Percentiles rank a stretch among this genome's conserved stretches.
Evolutionary conservation across 805 yeast species (phyloP).

Genomic region (Blastobotrys peoriensis): DNA sequence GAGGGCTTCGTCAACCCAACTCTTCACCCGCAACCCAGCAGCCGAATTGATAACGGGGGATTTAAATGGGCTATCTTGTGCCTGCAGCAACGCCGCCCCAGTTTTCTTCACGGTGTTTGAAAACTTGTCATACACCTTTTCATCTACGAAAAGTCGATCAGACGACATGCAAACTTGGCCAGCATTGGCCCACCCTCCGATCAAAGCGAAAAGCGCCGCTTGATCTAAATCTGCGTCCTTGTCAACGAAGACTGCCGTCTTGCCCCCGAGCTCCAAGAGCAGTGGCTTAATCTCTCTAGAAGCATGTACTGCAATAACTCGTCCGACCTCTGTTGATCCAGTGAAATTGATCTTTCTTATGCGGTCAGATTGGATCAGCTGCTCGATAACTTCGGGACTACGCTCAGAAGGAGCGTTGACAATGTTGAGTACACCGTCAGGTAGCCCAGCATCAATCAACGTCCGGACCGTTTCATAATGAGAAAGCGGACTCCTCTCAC

Average conservation of each 20-base stretch:
- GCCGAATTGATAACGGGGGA: constrained; percentile 3
- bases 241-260: constrained; percentile 73
- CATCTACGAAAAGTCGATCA: constrained; percentile 70
- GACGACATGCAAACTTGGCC: constrained; percentile 90
- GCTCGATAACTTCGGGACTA: constrained; percentile 59
- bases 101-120: constrained; percentile 39
- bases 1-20: constrained; percentile 52
- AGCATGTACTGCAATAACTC: constrained; percentile 61
- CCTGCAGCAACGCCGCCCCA: constrained; percentile 4
- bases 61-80: constrained; percentile 1
- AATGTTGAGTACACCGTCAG: constrained; percentile 74
- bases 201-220: constrained; percentile 53
- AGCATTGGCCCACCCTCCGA: constrained; percentile 70
- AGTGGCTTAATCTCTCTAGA: constrained; percentile 70
- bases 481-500: constrained; percentile 74
- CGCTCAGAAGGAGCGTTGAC: constrained; percentile 27
- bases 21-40: constrained; percentile 13
- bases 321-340: constrained; percentile 79
- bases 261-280: constrained; percentile 83
- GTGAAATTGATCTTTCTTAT: constrained; percentile 80
- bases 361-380: constrained; percentile 62
- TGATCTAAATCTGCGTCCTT: constrained; percentile 59
- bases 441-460: constrained; percentile 69
- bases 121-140: constrained; percentile 58
- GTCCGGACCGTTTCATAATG: constrained; percentile 61